Evolutionary conservation across 306 rosid species (phyloP), one percentile per base, ranked within the genome.

Genomic region (Carpinus viminea): DNA sequence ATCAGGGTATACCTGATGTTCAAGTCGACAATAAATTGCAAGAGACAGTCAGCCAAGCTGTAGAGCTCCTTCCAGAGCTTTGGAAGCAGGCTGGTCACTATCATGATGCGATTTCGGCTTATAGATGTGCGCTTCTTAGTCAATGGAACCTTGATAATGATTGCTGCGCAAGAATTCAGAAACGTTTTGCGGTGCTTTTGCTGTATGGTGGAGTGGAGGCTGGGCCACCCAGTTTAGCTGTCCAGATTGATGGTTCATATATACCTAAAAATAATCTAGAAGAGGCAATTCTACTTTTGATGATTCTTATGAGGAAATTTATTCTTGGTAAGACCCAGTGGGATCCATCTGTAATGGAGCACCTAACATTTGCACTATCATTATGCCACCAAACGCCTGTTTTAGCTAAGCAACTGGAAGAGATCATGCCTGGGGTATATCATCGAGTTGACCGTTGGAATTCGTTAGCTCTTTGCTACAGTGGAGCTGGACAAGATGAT

Each of bases 1-100:
- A 77, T 65, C 90, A 78, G 80, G 98, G 97, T 43, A 88, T 90
- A 74, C 87, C 88, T 24, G 93, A 91, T 83, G 88, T 82, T 53
- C 98, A 93, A 90, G 96, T 91, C 82, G 99, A 95, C 62, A 72
- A 57, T 77, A 95, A 85, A 82, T 81, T 95, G 92, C 97, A 90
- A 87, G 99, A 91, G 78, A 90, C 87, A 68, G 90, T 95, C 50
- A 89, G 88, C 81, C 90, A 88, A 73, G 92, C 97, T 77, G 99
- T 93, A 55, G 99, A 93, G 91, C 93, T 95, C 78, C 97, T 93
- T 87, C 99, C 99, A 16, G 98, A 90, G 79, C 97, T 95, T 53
- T 93, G 91, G 91, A 91, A 91, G 81, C 91, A 86, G 80, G 91
- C 90, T 12, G 89, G 94, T 72, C 69, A 81, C 83, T 82, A 75